Percentiles rank a stretch among this genome's conserved stretches.
Evolutionary conservation across 495 filamentous ascomycete genomes (phyloP).

Genomic region (Talaromyces wortmannii): DNA sequence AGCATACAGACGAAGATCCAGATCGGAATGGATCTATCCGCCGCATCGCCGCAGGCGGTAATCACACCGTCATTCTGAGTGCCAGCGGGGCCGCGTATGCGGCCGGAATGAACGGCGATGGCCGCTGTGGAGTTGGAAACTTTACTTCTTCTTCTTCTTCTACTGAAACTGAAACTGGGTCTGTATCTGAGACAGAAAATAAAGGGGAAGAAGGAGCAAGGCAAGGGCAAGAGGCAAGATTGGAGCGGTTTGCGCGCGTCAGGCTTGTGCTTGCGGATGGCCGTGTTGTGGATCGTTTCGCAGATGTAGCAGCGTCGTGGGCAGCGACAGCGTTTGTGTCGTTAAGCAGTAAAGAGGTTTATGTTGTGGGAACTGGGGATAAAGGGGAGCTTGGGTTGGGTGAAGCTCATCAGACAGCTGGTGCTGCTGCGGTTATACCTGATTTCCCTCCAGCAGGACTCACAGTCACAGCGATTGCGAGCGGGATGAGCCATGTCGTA

Average conservation of each 20-base stretch:
- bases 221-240: background rate
- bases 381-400: constrained; percentile 72
- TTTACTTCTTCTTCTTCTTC: too few relatives aligned
- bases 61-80: constrained; percentile 73
- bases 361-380: constrained; percentile 52
- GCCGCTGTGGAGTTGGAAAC: constrained; percentile 25
- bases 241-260: constrained; percentile 21
- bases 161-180: background rate
- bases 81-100: constrained; percentile 50
- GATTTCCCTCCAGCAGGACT: constrained; percentile 54
- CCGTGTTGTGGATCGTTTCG: constrained; percentile 15
- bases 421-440: constrained; percentile 8
- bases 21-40: constrained; percentile 13
- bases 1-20: background rate
- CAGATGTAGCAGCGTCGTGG: constrained; percentile 63
- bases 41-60: constrained; percentile 68
- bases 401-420: background rate
- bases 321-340: constrained; percentile 56
- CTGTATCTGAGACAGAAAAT: background rate
- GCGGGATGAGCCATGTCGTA: constrained; percentile 72
- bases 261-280: constrained; percentile 9
- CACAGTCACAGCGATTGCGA: constrained; percentile 49
- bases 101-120: constrained; percentile 52
- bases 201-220: background rate
- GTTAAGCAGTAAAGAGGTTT: constrained; percentile 39